Evolutionary conservation across 1,139 yeast species (phyloP).

Genomic region (Lodderomyces elongisporus): DNA sequence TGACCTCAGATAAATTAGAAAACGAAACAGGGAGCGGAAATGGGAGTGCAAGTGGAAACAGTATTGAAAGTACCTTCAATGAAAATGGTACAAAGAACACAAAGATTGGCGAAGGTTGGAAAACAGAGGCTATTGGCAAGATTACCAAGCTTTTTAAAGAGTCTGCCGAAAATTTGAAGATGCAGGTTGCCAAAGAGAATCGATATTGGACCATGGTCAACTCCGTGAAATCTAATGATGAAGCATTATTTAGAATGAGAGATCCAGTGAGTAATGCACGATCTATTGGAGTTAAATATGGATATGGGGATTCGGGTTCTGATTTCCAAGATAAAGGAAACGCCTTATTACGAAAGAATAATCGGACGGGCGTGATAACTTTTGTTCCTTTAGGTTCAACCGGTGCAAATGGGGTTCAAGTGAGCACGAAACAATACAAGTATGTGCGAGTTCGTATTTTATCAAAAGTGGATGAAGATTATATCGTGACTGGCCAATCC

Average conservation of each 20-base stretch:
- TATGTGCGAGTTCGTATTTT: conserved; percentile 51
- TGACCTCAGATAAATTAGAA: conserved; percentile 58
- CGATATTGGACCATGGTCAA: conserved; percentile 67
- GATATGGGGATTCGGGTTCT: conserved; percentile 89
- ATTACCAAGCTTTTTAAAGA: conserved; percentile 48
- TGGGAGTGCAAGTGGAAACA: conserved; percentile 2
- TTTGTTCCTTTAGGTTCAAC: conserved; percentile 27
- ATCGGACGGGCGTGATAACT: conserved; percentile 28
- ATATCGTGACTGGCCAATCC: conserved; percentile 46
- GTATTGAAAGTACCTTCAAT: conserved; percentile 11
- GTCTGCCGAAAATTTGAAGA: conserved; percentile 48
- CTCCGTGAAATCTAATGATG: conserved; percentile 51
- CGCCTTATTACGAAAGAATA: conserved; percentile 53
- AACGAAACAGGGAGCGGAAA: conserved; percentile 16
- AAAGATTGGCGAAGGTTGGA: conserved; percentile 79
- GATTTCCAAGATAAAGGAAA: conserved; percentile 67
- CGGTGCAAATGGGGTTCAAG: conserved; percentile 13
- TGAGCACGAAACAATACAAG: conserved; percentile 29
- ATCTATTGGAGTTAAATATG: conserved; percentile 76
- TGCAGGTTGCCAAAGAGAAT: conserved; percentile 58
- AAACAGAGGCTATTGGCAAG: conserved; percentile 59
- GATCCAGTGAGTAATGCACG: conserved; percentile 45
- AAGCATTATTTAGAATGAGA: conserved; percentile 66
- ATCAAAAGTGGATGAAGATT: conserved; percentile 41
- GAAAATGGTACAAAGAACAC: conserved; percentile 1